These are phyloP conservation scores for Scenedesmus sp. DNA, from an alignment of 163 green algal genomes.

Conservation along the genomic window DNA sequence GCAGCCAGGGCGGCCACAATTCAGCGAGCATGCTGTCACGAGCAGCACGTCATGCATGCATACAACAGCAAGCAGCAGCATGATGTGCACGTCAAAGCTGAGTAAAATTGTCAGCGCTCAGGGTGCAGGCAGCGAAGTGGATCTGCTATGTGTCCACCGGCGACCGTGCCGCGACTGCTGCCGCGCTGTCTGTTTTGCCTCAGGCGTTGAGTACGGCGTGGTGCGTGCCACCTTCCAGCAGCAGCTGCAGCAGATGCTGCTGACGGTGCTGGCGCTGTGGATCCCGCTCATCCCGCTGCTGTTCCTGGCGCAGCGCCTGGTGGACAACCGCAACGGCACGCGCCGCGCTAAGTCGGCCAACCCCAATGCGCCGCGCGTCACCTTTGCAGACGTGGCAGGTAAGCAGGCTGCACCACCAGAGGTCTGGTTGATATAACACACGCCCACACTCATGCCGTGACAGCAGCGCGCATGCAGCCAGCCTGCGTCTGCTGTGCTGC, in stretches of 20 bases:
- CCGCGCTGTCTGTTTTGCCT: neutral
- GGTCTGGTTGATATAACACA: neutral
- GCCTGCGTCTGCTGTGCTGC: neutral
- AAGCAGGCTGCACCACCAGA: neutral
- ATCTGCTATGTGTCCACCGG: neutral
- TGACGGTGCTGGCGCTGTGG: constrained; percentile 81
- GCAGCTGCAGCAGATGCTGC: constrained; percentile 64
- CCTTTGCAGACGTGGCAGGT: constrained; percentile 70
- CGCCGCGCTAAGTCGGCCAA: constrained; percentile 54
- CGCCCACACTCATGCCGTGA: neutral
- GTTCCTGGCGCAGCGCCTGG: constrained; percentile 74
- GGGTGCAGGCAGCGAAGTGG: neutral
- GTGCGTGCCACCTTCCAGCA: constrained; percentile 50
- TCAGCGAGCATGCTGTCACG: neutral
- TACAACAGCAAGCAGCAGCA: too few species aligned
- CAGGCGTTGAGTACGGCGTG: constrained; percentile 81
- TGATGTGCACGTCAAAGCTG: neutral
- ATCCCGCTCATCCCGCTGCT: constrained; percentile 86
- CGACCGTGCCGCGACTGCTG: neutral
- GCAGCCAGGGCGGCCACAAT: neutral
- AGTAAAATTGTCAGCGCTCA: neutral
- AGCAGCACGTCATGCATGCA: neutral
- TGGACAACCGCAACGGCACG: constrained; percentile 55
- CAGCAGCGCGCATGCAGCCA: neutral
- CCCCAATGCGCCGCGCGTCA: constrained; percentile 51